Conservation (phyloP, 2,329 filamentous ascomycete species). For the Aspergillus fumigatiaffinis region DNA sequence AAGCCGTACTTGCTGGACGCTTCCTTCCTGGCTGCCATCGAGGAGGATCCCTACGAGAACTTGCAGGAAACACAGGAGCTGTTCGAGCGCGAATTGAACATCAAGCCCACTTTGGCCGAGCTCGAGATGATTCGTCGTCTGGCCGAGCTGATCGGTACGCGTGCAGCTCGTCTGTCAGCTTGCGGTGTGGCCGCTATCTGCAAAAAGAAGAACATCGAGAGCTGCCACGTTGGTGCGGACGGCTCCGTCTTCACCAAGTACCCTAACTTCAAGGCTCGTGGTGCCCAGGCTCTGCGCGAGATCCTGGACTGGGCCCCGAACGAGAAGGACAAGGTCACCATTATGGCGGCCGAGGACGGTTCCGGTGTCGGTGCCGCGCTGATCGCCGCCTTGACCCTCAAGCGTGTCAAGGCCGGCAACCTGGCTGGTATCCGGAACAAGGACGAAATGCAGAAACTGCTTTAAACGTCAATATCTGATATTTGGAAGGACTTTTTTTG, state of each 20-base stretch:
- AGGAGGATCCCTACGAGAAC: conserved; percentile 96
- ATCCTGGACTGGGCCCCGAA: conserved; percentile 90
- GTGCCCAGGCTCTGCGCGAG: conserved; percentile 83
- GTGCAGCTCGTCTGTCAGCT: conserved; percentile 85
- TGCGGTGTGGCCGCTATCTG: conserved; percentile 95
- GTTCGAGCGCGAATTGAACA: conserved; percentile 70
- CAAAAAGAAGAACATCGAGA: conserved; percentile 87
- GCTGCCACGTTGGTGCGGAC: conserved; percentile 92
- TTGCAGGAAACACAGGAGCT: conserved; percentile 81
- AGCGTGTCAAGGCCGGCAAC: conserved; percentile 59
- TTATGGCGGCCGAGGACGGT: conserved; percentile 88
- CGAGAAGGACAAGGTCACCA: conserved; percentile 81
- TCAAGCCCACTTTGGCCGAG: conserved; percentile 70
- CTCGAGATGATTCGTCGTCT: conserved; percentile 84
- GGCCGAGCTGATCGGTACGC: conserved; percentile 90
- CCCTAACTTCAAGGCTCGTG: conserved; percentile 87
- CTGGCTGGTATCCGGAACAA: conserved; percentile 54
- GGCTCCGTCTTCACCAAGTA: conserved; percentile 99
- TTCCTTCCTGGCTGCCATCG: conserved; percentile 87
- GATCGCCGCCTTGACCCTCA: conserved; percentile 71
- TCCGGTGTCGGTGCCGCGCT: conserved; percentile 94
- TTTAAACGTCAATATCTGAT: conserved; percentile 13
- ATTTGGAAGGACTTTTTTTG: not conserved
- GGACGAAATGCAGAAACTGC: conserved; percentile 33
- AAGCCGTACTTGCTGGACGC: conserved; percentile 88